Base-by-base conservation (phyloP, 2,329 filamentous ascomycete species). In the Emergomyces africanus region DNA sequence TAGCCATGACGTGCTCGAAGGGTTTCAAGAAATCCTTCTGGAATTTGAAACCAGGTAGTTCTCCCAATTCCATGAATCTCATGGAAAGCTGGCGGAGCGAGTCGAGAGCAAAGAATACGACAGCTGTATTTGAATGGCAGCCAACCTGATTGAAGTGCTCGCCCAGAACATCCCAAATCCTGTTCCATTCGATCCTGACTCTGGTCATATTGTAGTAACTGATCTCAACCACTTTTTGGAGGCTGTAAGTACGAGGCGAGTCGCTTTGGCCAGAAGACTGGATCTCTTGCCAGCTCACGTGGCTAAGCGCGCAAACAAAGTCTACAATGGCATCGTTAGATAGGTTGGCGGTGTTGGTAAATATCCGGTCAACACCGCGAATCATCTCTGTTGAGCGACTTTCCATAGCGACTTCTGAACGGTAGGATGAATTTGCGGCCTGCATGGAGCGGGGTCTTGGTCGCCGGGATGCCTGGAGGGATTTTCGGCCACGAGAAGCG, bases 191-290 rank as follows among this genome's bases (percentile, higher is more conserved):
- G 67, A 97, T 97, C 67, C 94, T 87, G 41, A 99, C 92, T 79
- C 94, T 86, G 61, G 89, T 90, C 94, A 99, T 99, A 77, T 99
- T 99, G 83, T 99, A 99, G 74, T 96, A 96, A 72, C 90, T 95
- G 73, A 99, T 97, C 74, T 99, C 94, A 18, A 99, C 95, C 63
- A 99, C 83, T 74, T 99, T 99, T 70, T 99, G 94, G 62, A 99
- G 77, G 75, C 91, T 96, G 79, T 96, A 99, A 9, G 92, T 99
- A 58, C 95, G 85, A 12, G 94, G 94, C 25, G 90, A 95, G 61
- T 99, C 94, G 69, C 92, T 96, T 59, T 92, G 89, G 0, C 94
- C 94, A 0, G 94, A 97, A 3, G 94, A 95, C 70, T 95, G 92
- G 68, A 99, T 99, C 73, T 99, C 94, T 69, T 97, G 92, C 94